Base-by-base conservation (phyloP, 2,329 filamentous ascomycete genomes). In the Alternaria arbusti region DNA sequence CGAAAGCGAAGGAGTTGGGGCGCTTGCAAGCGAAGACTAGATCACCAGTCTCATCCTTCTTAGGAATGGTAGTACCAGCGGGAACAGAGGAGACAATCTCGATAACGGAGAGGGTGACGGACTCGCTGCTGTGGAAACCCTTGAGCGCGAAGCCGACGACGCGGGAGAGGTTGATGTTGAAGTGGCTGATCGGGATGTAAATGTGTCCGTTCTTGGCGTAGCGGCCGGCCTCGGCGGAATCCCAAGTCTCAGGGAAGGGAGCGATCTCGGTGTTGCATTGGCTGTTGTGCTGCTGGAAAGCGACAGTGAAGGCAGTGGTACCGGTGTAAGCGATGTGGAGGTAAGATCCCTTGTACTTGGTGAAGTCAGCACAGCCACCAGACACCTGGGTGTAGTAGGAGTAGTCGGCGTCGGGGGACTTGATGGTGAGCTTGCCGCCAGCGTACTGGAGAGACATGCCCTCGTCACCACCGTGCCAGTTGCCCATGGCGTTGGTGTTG, bases 1-100 rank as follows among this genome's bases (percentile, higher is more conserved):
- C 89, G 75, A 92, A 91, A 1, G 90, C 90, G 74, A 92, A 91
- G 0, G 86, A 89, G 79, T 91, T 90, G 50, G 89, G 89, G 17
- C 89, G 84, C 68, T 86, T 89, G 82, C 90, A 91, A 7, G 85
- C 82, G 70, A 91, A 87, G 49, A 89, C 81, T 32, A 91, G 81
- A 20, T 83, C 84, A 7, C 89, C 89, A 1, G 85, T 89, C 0
- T 88, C 84, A 28, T 89, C 79, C 78, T 91, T 91, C 60, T 80
- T 78, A 2, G 89, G 88, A 9, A 90, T 80, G 28, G 74, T 81
- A 64, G 86, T 84, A 17, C 80, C 78, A 0, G 79, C 65, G 1
- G 89, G 89, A 2, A 89, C 78, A 0, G 81, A 78, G 20, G 82
- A 78, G 12, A 90, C 85, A 60, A 92, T 85, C 77, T 91, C 89